Evolutionary conservation across 2,329 filamentous ascomycete species (phyloP), one percentile per base, ranked within the genome.

Genomic region (Emmonsiellopsis sp.): DNA sequence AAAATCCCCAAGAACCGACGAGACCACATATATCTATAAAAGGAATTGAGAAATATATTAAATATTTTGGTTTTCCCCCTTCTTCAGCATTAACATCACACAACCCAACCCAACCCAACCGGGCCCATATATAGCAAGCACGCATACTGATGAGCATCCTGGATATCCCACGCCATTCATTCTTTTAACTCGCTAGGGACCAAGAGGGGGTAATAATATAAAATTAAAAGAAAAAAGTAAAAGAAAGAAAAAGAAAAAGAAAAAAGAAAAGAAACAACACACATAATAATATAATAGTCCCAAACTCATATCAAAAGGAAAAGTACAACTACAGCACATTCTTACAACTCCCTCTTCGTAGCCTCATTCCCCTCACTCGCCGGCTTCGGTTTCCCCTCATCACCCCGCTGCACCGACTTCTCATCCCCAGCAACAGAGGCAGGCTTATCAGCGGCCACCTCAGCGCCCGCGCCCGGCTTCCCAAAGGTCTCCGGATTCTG

Each of bases 401-500:
- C 62, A 10, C 64, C 63, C 49, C 65, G 60, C 52, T 70, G 67
- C 37, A 66, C 63, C 2, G 68, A 72, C 57, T 65, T 68, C 55
- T 65, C 69, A 59, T 67, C 67, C 16, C 66, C 65, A n/a, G 57
- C 68, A 44, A 65, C 69, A 7, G 68, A 71, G 43, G 72, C 72
- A 52, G 72, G 72, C 51, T 66, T 67, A 55, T 70, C 68, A 48
- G 61, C 67, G 38, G 16, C 59, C 3, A 59, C 58, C 7, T 64
- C 62, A 31, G 62, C 62, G 30, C 63, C 66, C 38, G 69, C 67
- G 26, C 66, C 63, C n/a, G 65, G 61, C 15, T 72, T 71, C 13
- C 70, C 70, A 26, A 70, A 69, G 9, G 80, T 84, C 60, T 79
- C 78, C 0, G 80, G 80, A 57, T 83, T 80, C 52, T 76, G 73